phyloP scores from a whole-genome alignment of 2,329 filamentous ascomycete genomes.

The Thelonectria olida region DNA sequence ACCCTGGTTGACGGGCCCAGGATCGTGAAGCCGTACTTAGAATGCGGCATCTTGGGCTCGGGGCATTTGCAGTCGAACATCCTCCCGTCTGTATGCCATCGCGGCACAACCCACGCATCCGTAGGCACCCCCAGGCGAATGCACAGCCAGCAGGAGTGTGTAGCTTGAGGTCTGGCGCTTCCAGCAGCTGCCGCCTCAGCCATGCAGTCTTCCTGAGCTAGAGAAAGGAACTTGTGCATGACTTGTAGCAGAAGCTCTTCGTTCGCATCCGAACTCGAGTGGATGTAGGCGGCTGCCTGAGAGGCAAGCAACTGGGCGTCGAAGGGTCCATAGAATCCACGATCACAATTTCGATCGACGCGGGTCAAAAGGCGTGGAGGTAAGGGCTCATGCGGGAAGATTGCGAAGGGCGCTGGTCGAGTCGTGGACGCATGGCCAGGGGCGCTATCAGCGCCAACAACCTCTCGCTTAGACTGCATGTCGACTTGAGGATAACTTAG shows the following conservation, averaged over 20 bases:
- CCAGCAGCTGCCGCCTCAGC: neutral
- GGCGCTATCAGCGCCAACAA: too few relatives aligned
- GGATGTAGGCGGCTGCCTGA: neutral
- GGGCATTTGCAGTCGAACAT: constrained; percentile 11
- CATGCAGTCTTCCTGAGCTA: neutral
- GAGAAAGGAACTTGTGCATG: neutral
- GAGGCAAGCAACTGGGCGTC: neutral
- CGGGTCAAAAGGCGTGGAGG: neutral
- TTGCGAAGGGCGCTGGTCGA: constrained; percentile 1
- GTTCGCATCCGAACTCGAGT: constrained; percentile 7
- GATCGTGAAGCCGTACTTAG: constrained; percentile 8
- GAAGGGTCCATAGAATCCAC: constrained; percentile 7
- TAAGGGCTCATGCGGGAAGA: constrained; percentile 4
- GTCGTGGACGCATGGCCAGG: too few relatives aligned
- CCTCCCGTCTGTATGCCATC: constrained; percentile 9
- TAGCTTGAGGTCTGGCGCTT: neutral
- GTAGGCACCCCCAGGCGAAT: constrained; percentile 1
- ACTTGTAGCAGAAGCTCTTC: neutral
- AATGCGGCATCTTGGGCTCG: constrained; percentile 2
- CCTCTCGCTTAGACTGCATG: neutral
- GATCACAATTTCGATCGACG: neutral
- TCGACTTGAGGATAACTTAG: too few relatives aligned
- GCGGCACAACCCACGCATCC: neutral
- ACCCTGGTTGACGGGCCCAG: constrained; percentile 7
- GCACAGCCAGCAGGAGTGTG: constrained; percentile 10